phyloP scores from a whole-genome alignment of 345 rosid genomes.

The Euphorbia lathyris region DNA sequence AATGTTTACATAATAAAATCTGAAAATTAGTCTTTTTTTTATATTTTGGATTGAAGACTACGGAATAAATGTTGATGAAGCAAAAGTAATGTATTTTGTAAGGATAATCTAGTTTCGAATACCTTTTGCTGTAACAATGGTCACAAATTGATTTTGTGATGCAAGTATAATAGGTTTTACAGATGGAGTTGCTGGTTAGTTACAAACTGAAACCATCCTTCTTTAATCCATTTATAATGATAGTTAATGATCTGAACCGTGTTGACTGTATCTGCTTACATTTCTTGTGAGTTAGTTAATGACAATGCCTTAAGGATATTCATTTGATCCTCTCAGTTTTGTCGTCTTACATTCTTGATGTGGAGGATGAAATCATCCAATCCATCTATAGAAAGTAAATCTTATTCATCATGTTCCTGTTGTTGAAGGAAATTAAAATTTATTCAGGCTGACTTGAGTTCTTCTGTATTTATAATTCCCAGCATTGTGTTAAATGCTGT shows the following conservation, averaged over 20 bases:
- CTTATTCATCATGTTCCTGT: background rate
- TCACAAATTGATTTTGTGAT: background rate
- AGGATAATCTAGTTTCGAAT: background rate
- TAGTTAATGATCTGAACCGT: background rate
- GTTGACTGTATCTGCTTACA: background rate
- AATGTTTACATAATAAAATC: background rate
- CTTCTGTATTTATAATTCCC: background rate
- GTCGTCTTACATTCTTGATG: background rate
- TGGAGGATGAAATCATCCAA: background rate
- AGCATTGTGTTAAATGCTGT: background rate
- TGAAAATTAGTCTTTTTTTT: background rate
- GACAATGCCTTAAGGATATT: background rate
- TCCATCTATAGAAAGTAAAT: background rate
- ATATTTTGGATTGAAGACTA: background rate
- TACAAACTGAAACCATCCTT: background rate
- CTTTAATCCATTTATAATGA: too few relatives aligned
- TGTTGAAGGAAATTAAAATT: background rate
- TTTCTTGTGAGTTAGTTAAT: background rate
- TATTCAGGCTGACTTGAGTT: background rate
- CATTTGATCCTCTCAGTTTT: background rate
- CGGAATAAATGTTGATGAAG: background rate
- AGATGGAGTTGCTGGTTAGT: background rate
- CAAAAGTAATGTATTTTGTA: background rate
- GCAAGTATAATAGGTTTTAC: background rate
- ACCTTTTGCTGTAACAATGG: background rate